These are phyloP conservation scores for Debaryomyces subglobosus DNA, from an alignment of 1,139 yeast genomes.

Conservation along the genomic window DNA sequence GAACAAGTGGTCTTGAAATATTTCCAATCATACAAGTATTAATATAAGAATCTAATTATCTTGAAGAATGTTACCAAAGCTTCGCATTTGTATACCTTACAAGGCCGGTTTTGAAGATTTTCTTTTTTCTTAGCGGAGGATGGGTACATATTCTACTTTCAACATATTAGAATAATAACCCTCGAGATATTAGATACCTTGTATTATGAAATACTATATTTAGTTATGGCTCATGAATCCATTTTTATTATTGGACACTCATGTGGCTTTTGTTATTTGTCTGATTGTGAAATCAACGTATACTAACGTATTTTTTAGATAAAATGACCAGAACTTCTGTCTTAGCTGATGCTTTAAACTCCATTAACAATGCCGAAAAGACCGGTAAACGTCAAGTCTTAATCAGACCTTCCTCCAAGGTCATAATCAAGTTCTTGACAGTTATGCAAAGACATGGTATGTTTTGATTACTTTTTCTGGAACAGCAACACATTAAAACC, in stretches of 20 bases:
- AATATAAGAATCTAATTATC: slow-evolving; percentile 20
- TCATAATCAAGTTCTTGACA: slow-evolving; percentile 89
- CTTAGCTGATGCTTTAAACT: slow-evolving; percentile 96
- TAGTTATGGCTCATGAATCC: slow-evolving; percentile 38
- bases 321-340: slow-evolving; percentile 96
- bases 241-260: slow-evolving; percentile 36
- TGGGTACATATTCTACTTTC: slow-evolving; percentile 16
- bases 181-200: slow-evolving; percentile 37
- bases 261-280: slow-evolving; percentile 29
- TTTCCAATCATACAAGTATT: slow-evolving; percentile 7
- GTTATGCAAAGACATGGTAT: slow-evolving; percentile 97
- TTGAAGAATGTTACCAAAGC: slow-evolving; percentile 18
- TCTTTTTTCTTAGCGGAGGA: slow-evolving; percentile 2
- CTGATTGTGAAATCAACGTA: slow-evolving; percentile 7
- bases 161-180: slow-evolving; percentile 18
- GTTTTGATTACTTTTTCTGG: slow-evolving; percentile 51
- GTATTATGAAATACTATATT: slow-evolving; percentile 11
- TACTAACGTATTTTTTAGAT: slow-evolving; percentile 13
- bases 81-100: not conserved
- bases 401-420: slow-evolving; percentile 97
- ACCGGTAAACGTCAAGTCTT: slow-evolving; percentile 98
- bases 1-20: not conserved
- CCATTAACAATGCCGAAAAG: slow-evolving; percentile 97
- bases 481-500: slow-evolving; percentile 1
- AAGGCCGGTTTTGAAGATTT: slow-evolving; percentile 9